These are phyloP conservation scores for Yamadazyma songkhlaensis DNA, from an alignment of 1,139 yeast species.

Conservation along the genomic window DNA sequence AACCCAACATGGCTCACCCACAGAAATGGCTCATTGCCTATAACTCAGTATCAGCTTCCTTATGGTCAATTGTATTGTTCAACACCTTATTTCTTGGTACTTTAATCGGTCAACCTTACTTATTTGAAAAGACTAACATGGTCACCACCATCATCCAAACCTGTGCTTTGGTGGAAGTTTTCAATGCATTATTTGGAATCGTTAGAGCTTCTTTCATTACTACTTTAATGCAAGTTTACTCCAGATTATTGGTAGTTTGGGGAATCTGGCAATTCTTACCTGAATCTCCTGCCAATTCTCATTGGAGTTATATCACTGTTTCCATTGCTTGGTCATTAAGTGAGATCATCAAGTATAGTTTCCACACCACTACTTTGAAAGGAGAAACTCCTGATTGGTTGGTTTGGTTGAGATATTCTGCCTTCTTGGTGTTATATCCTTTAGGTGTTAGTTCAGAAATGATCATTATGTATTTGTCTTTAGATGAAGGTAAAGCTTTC, in stretches of 20 bases:
- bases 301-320: slow-evolving; percentile 64
- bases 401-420: slow-evolving; percentile 75
- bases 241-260: slow-evolving; percentile 78
- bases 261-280: slow-evolving; percentile 81
- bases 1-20: slow-evolving; percentile 18
- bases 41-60: slow-evolving; percentile 43
- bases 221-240: slow-evolving; percentile 81
- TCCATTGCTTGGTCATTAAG: slow-evolving; percentile 87
- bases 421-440: slow-evolving; percentile 83
- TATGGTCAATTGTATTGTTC: slow-evolving; percentile 45
- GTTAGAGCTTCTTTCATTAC: slow-evolving; percentile 86
- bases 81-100: slow-evolving; percentile 36
- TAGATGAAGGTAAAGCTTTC: slow-evolving; percentile 55
- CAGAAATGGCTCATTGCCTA: slow-evolving; percentile 43
- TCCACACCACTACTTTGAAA: slow-evolving; percentile 68
- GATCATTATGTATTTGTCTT: slow-evolving; percentile 62
- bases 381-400: slow-evolving; percentile 59
- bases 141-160: slow-evolving; percentile 72
- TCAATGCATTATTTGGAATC: slow-evolving; percentile 71
- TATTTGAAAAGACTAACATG: slow-evolving; percentile 57
- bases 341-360: slow-evolving; percentile 84
- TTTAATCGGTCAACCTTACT: slow-evolving; percentile 53
- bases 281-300: slow-evolving; percentile 55
- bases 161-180: slow-evolving; percentile 78
- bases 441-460: slow-evolving; percentile 88